Evolutionary conservation across 2,329 filamentous ascomycete species (phyloP), one percentile per base, ranked within the genome.

Genomic region (Cordyceps tenuipes): DNA sequence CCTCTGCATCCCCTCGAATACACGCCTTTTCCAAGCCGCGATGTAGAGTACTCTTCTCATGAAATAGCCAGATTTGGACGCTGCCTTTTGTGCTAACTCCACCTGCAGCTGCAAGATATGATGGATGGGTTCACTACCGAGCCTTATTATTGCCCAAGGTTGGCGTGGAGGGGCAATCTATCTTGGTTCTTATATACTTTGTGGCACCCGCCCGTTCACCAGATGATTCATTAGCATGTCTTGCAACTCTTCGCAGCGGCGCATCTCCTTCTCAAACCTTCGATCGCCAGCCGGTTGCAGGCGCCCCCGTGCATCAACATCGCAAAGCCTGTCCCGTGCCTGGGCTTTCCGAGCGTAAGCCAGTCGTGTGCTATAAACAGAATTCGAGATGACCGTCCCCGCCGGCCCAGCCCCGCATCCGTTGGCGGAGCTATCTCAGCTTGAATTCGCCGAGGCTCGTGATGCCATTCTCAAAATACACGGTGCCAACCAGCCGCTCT

Each of bases 401-500:
- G 47, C 49, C 13, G 31, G 50, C 17, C 34, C 23, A 9, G 44
- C 61, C 8, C 65, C 66, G n/a, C 74, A 76, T 61, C 82, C 82
- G 17, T 74, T 84, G 47, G 73, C 77, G 39, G 78, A 75, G 48
- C 75, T 85, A 50, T 76, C 72, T 17, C 64, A 73, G 29, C 73
- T 76, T n/a, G 82, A 85, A 70, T 80, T 80, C 46, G 68, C 70
- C 59, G 66, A 64, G 17, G 80, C 80, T 48, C 74, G 79, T 17
- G 77, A 82, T 57, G 62, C 69, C 63, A 68, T 81, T 39, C 65
- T 81, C 43, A 72, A 73, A 41, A 61, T 64, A 9, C 64, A 71
- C 19, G 63, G 61, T 17, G 2, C 65, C 17, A 62, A 63, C 5
- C 61, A 62, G 3, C 56, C 66, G 13, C 62, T 76, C 26, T 72